phyloP scores from a whole-genome alignment of 2,329 filamentous ascomycete genomes.

The Acephala macrosclerotiorum region DNA sequence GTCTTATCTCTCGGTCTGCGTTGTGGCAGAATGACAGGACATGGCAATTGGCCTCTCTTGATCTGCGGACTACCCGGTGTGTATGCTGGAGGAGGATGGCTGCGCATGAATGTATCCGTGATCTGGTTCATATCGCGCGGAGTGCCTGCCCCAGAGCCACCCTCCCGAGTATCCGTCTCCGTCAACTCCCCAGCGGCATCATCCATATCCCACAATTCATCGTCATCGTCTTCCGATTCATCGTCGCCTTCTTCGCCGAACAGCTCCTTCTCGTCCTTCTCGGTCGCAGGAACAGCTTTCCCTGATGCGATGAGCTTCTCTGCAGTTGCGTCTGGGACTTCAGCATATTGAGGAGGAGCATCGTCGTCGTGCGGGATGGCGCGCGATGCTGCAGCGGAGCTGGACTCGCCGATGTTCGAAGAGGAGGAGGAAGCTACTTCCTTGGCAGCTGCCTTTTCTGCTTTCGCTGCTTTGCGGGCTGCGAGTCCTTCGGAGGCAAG shows the following conservation, averaged over 20 bases:
- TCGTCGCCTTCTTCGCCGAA: conserved; percentile 22
- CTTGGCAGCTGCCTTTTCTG: conserved; percentile 11
- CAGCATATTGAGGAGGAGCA: conserved; percentile 35
- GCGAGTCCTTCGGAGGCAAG: conserved; percentile 38
- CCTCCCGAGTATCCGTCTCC: conserved; percentile 14
- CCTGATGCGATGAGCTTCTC: conserved; percentile 32
- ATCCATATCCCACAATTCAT: conserved; percentile 40
- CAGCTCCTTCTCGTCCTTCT: conserved; percentile 14
- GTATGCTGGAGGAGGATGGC: conserved; percentile 33
- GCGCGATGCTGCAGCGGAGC: conserved; percentile 17
- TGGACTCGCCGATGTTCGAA: conserved; percentile 29
- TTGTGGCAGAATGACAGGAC: conserved; percentile 60
- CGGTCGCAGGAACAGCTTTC: conserved; percentile 28
- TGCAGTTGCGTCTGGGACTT: conserved; percentile 30
- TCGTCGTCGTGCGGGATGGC: conserved; percentile 17
- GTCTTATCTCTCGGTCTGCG: conserved; percentile 55
- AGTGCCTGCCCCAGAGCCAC: neutral
- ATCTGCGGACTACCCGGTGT: neutral
- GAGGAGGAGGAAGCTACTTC: neutral
- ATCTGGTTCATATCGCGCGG: conserved; percentile 23
- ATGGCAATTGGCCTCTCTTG: conserved; percentile 41
- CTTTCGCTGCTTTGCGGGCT: conserved; percentile 23
- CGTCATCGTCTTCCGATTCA: conserved; percentile 34
- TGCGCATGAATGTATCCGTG: conserved; percentile 31
- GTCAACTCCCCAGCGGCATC: conserved; percentile 28